Percentiles rank a stretch among this genome's conserved stretches.
Conservation (phyloP, 2,329 filamentous ascomycete genomes). For the Phialemonium atrogriseum region DNA sequence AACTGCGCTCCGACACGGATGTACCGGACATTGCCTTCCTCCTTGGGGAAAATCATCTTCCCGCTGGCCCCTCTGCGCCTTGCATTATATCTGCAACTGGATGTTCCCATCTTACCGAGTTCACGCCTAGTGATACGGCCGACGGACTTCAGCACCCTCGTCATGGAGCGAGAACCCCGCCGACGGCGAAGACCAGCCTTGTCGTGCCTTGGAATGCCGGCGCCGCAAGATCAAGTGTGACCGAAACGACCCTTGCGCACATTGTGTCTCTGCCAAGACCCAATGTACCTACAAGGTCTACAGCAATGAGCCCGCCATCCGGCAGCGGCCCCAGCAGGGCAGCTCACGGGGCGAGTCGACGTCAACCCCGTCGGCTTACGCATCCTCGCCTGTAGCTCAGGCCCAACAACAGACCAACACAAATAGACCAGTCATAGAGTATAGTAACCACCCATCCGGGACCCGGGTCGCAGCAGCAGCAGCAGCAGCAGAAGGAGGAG, state of each 20-base stretch:
- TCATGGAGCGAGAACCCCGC: too few species aligned
- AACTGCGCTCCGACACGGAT: too few species aligned
- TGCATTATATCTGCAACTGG: too few species aligned
- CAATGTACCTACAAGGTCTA: constrained; percentile 27
- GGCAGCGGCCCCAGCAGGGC: not conserved
- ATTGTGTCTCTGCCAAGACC: constrained; percentile 23
- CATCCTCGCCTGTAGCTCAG: constrained; percentile 5
- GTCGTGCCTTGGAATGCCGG: constrained; percentile 33
- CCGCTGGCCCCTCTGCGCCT: too few species aligned
- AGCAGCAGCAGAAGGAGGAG: too few species aligned
- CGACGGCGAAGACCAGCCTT: constrained; percentile 25
- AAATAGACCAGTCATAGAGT: not conserved
- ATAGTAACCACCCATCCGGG: not conserved
- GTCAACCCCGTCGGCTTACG: constrained; percentile 7
- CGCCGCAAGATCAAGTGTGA: constrained; percentile 38
- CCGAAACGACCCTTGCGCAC: constrained; percentile 28
- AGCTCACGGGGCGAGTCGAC: constrained; percentile 1
- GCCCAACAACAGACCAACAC: not conserved
- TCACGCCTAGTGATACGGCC: too few species aligned
- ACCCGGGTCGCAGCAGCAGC: not conserved
- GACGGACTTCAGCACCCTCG: too few species aligned
- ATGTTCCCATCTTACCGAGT: too few species aligned
- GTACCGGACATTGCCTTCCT: too few species aligned
- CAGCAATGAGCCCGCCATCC: constrained; percentile 9
- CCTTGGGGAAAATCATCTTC: too few species aligned